Base-by-base conservation (phyloP, 305 asterid genomes). In the Withania somnifera region DNA sequence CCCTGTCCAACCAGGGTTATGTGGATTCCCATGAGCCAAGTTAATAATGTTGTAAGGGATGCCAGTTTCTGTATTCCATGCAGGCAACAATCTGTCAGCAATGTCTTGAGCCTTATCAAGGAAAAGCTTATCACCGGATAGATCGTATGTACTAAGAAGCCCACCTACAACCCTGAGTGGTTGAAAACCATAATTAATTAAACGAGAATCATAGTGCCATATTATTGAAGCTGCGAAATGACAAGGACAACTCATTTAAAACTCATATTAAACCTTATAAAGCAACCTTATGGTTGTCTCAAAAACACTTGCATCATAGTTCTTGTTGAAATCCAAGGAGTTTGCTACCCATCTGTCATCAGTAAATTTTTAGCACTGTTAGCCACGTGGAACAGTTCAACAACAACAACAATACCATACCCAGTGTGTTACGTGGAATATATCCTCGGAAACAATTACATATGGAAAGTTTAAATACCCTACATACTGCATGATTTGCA, bases 1-100 rank as follows among this genome's bases (percentile, higher is more conserved):
- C 89, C 98, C 98, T 24, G 99, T 93, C 99, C 99, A 96, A 81
- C 97, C 95, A 87, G 98, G 99, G 89, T 96, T 96, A 85, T 92
- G 99, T 22, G 99, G 90, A 84, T 93, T 91, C 75, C 99, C 98
- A 78, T 90, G 88, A 47, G 90, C 97, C 92, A 96, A 89, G 90
- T 96, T 96, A 82, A 96, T 94, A 77, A 91, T 78, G 78, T 96
- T 96, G 90, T 88, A 96, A 64, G 99, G 99, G 85, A 96, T 93
- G 85, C 99, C 99, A 42, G 98, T 87, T 81, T 97, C 91, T 71
- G 94, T 91, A 87, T 96, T 84, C 99, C 99, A 96, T 19, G 99
- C 99, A 84, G 99, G 99, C 88, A 96, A 89, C 75, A 96, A 88
- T 81, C 98, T 88, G 83, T 94, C 96, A 85, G 98, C 99, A 87